phyloP scores from a whole-genome alignment of 176 grass and related monocot species.

The Coix lacrymajobi region DNA sequence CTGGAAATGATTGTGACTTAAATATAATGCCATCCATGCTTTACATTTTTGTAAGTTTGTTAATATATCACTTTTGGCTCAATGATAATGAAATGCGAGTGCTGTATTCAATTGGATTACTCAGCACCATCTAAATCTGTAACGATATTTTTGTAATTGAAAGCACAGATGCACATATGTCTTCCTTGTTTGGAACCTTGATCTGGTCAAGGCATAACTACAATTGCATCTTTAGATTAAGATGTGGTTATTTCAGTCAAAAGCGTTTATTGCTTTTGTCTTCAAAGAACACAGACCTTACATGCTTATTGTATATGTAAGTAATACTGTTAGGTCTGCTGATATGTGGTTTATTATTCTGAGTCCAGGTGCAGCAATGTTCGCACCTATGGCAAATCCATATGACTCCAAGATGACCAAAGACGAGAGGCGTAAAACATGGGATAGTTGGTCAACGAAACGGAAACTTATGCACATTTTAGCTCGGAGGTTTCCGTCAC shows the following conservation, averaged over 20 bases:
- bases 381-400: conserved; percentile 89
- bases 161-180: not conserved
- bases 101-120: conserved; percentile 1
- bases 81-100: not conserved
- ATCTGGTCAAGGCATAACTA: not conserved
- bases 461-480: conserved; percentile 89
- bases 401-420: conserved; percentile 89
- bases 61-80: not conserved
- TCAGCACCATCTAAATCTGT: not conserved
- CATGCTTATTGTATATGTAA: not conserved
- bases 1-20: not conserved
- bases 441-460: conserved; percentile 78
- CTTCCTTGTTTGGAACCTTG: not conserved
- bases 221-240: conserved; percentile 6
- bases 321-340: not conserved
- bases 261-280: not conserved
- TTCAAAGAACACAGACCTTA: not conserved
- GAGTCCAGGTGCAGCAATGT: conserved; percentile 80
- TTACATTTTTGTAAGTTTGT: not conserved
- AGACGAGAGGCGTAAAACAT: conserved; percentile 78
- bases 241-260: not conserved
- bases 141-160: not conserved
- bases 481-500: conserved; percentile 81
- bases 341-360: not conserved
- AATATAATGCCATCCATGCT: not conserved